These are phyloP conservation scores for Apiospora marii DNA, from an alignment of 2,329 filamentous ascomycete genomes.

Conservation along the genomic window DNA sequence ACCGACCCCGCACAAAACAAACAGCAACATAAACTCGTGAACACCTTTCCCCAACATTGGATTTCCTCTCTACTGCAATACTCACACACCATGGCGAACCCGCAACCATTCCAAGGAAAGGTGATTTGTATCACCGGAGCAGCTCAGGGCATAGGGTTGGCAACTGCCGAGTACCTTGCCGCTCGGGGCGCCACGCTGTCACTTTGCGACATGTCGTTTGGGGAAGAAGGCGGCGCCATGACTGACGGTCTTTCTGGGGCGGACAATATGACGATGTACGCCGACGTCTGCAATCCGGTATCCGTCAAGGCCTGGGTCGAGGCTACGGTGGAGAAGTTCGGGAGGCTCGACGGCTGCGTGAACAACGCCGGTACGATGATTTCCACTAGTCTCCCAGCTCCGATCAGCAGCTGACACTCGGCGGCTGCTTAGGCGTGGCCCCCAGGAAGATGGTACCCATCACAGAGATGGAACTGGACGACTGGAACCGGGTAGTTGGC, in stretches of 20 bases:
- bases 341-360: constrained; percentile 45
- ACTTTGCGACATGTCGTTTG: not conserved
- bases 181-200: not conserved
- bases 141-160: not conserved
- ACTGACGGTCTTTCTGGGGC: not conserved
- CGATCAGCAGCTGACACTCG: not conserved
- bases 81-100: not conserved
- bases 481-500: constrained; percentile 50
- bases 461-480: constrained; percentile 44
- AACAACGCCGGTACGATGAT: constrained; percentile 45
- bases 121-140: constrained; percentile 10
- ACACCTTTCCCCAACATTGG: not conserved
- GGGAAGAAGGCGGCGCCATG: not conserved
- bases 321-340: constrained; percentile 42
- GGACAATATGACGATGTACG: constrained; percentile 9
- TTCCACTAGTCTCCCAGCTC: not conserved
- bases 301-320: constrained; percentile 46
- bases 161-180: not conserved
- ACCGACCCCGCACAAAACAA: not conserved
- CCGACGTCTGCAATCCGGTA: constrained; percentile 44
- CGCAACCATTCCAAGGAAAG: constrained; percentile 11
- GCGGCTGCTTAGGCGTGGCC: constrained; percentile 28
- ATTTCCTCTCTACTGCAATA: not conserved
- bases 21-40: not conserved
- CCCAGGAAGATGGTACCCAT: constrained; percentile 28